These are phyloP conservation scores for Fusarium continuum DNA, from an alignment of 2,329 filamentous ascomycete species.

Conservation along the genomic window DNA sequence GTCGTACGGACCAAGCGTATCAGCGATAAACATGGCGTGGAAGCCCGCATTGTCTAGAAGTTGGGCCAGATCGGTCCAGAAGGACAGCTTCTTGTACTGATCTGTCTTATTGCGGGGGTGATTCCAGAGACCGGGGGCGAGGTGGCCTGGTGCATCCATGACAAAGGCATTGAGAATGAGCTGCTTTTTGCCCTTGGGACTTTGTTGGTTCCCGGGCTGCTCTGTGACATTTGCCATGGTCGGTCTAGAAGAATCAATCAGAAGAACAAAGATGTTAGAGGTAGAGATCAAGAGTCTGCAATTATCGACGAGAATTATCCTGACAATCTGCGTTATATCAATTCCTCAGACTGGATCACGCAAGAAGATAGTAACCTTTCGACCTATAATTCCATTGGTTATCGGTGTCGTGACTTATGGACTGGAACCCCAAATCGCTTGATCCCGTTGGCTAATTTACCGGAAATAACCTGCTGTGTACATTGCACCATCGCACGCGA, in stretches of 20 bases:
- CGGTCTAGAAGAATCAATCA: not conserved
- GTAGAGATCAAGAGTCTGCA: not conserved
- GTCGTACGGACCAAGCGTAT: not conserved
- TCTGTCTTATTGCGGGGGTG: slow-evolving; percentile 33
- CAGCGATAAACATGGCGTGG: slow-evolving; percentile 51
- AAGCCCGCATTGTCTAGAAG: slow-evolving; percentile 57
- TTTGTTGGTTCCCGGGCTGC: not conserved
- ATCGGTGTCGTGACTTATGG: not conserved
- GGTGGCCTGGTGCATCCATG: slow-evolving; percentile 28
- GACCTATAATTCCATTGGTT: not conserved
- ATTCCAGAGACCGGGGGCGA: slow-evolving; percentile 31
- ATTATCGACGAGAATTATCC: not conserved
- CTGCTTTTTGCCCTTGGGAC: not conserved
- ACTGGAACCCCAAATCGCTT: not conserved
- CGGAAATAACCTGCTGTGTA: not conserved
- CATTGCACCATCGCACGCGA: not conserved
- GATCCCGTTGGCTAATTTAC: not conserved
- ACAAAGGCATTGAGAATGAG: not conserved
- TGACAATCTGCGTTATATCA: not conserved
- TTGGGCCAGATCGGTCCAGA: slow-evolving; percentile 58
- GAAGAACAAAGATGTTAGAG: not conserved
- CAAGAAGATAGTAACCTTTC: not conserved
- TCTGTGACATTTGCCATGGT: not conserved
- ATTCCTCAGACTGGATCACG: not conserved
- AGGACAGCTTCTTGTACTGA: slow-evolving; percentile 41